phyloP scores from a whole-genome alignment of 2,329 filamentous ascomycete genomes.

The Cordyceps pruinosa region DNA sequence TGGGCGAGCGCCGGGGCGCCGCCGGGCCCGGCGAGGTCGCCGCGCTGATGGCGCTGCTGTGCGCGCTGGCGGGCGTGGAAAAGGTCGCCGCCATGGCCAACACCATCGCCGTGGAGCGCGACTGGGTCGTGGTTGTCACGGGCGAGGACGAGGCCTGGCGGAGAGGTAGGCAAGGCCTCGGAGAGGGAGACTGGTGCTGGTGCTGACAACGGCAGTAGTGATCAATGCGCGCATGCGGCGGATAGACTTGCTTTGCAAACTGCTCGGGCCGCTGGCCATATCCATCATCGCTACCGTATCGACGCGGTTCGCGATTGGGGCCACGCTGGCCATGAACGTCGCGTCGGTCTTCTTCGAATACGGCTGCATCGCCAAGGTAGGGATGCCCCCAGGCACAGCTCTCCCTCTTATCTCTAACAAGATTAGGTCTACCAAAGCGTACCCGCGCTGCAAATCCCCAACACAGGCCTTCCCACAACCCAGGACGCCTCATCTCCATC shows the following conservation, averaged over 20 bases:
- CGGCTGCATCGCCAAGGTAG: conserved; percentile 2
- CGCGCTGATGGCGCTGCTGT: conserved; percentile 24
- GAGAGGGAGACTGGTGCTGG: conserved; percentile 19
- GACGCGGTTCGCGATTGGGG: conserved; percentile 40
- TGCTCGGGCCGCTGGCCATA: conserved; percentile 49
- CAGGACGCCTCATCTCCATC: not conserved
- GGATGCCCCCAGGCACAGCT: not conserved
- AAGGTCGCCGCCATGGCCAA: conserved; percentile 2
- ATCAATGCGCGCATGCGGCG: conserved; percentile 56
- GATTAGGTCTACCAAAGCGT: conserved; percentile 21
- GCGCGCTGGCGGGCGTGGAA: conserved; percentile 20
- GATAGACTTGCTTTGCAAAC: conserved; percentile 54
- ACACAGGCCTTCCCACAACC: not conserved
- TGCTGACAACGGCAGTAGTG: conserved; percentile 20
- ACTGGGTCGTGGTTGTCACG: conserved; percentile 6
- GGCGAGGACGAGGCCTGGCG: not conserved
- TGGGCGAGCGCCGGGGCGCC: too few relatives aligned
- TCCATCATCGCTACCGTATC: conserved; percentile 44
- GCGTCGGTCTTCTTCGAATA: not conserved
- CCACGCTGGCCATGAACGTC: conserved; percentile 42
- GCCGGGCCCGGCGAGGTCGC: not conserved
- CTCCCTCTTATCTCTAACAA: not conserved
- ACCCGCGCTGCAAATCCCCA: conserved; percentile 14
- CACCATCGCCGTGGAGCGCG: conserved; percentile 3
- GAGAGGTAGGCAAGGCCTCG: conserved; percentile 29